Evolutionary conservation across 257 asterid species (phyloP).

Genomic region (Verbena officinalis): DNA sequence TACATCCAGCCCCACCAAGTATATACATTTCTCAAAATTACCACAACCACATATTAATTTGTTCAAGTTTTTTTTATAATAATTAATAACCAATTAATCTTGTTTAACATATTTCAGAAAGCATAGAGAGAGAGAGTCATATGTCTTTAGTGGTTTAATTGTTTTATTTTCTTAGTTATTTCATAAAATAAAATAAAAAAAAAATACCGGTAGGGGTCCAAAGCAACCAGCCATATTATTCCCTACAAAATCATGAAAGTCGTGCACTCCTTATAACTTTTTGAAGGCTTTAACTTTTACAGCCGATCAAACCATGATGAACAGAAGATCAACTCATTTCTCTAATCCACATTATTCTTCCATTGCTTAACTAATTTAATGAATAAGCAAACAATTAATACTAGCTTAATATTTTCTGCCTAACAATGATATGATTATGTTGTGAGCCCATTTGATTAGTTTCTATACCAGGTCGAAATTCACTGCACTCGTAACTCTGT

Average conservation of each 20-base stretch:
- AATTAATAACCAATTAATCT: slow-evolving; percentile 1
- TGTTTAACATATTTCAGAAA: background rate
- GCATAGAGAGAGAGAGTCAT: too few relatives aligned
- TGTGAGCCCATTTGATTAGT: background rate
- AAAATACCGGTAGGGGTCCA: slow-evolving; percentile 36
- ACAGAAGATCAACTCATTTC: slow-evolving; percentile 36
- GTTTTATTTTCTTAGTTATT: too few relatives aligned
- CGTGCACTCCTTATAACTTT: slow-evolving; percentile 35
- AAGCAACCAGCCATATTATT: slow-evolving; percentile 29
- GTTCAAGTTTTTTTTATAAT: slow-evolving; percentile 9
- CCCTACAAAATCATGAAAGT: slow-evolving; percentile 44
- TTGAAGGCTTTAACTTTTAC: slow-evolving; percentile 41
- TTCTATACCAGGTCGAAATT: too few relatives aligned
- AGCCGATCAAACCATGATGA: slow-evolving; percentile 48
- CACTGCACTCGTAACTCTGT: too few relatives aligned
- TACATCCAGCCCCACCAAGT: background rate
- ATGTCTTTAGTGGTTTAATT: too few relatives aligned
- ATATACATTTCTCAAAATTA: slow-evolving; percentile 13
- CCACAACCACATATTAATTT: slow-evolving; percentile 14
- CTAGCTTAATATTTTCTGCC: background rate
- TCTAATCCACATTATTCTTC: slow-evolving; percentile 3
- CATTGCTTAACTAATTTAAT: background rate
- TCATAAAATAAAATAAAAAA: too few relatives aligned
- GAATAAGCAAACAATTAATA: slow-evolving; percentile 7
- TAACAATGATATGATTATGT: slow-evolving; percentile 17